Conservation (phyloP, 1,284 basidiomycete species). For the Sphaerobolus stellatus region DNA sequence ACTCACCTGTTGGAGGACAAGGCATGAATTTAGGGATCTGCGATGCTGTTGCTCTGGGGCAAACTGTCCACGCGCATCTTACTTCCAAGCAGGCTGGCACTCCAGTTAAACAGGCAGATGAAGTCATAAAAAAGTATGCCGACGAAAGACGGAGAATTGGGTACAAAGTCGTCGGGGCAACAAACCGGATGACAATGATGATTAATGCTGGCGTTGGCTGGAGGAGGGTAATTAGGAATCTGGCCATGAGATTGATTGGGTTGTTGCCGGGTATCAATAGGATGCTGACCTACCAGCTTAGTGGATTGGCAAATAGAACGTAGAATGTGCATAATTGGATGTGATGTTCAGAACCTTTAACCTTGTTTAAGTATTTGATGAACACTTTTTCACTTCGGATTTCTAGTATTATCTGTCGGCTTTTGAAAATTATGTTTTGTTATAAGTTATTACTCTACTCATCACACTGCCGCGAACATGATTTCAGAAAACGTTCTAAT, state of each 20-base stretch:
- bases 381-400: too few relatives aligned
- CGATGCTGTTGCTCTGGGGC: constrained; percentile 38
- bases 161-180: background rate
- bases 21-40: constrained; percentile 48
- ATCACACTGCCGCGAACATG: too few relatives aligned
- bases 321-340: too few relatives aligned
- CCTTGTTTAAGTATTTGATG: too few relatives aligned
- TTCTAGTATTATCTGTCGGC: too few relatives aligned
- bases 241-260: background rate
- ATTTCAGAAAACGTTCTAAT: too few relatives aligned
- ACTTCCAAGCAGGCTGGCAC: too few relatives aligned
- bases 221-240: background rate
- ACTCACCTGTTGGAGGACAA: constrained; percentile 44
- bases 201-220: background rate
- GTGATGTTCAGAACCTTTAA: too few relatives aligned
- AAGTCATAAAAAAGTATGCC: too few relatives aligned
- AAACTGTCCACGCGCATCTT: background rate
- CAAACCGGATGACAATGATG: background rate
- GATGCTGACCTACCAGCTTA: background rate
- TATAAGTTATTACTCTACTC: too few relatives aligned
- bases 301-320: constrained; percentile 1
- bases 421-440: too few relatives aligned
- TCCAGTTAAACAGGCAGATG: too few relatives aligned
- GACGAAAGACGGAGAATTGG: background rate
- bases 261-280: background rate